Evolutionary conservation across 176 grass and related monocot species (phyloP).

Genomic region (Musa beccarii): DNA sequence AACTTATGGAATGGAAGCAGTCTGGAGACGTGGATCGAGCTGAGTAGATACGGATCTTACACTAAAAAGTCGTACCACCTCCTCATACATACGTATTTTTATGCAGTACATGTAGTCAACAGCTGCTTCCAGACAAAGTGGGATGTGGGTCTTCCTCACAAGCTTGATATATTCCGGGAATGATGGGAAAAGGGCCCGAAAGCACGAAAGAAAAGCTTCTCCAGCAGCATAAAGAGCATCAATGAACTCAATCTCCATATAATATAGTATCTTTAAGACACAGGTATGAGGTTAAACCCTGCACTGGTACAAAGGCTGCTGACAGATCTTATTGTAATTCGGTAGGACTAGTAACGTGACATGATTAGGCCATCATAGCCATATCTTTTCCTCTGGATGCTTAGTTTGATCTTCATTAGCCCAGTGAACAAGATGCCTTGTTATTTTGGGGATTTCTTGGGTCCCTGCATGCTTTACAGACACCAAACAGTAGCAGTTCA

Average conservation of each 20-base stretch:
- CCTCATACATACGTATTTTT: constrained; percentile 9
- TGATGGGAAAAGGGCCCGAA: constrained; percentile 35
- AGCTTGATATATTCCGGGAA: constrained; percentile 38
- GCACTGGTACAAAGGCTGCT: neutral
- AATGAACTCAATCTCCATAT: neutral
- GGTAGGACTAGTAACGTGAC: neutral
- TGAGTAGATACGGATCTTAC: too few relatives aligned
- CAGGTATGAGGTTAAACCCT: neutral
- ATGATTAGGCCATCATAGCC: neutral
- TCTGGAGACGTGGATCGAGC: too few relatives aligned
- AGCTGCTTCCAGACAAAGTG: constrained; percentile 33
- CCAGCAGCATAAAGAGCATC: neutral
- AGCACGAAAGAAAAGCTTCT: neutral
- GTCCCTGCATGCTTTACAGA: neutral
- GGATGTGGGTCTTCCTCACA: constrained; percentile 23
- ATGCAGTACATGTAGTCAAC: neutral
- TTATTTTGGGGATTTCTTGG: neutral
- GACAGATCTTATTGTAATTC: too few relatives aligned
- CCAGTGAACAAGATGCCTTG: neutral
- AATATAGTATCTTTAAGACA: neutral
- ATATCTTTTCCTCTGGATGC: neutral
- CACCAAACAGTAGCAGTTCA: neutral
- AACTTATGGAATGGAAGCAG: too few relatives aligned
- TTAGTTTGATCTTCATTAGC: neutral
- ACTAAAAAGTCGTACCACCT: too few relatives aligned